Evolutionary conservation across 305 asterid species (phyloP), one percentile per base, ranked within the genome.

Genomic region (Plantago coronopus): DNA sequence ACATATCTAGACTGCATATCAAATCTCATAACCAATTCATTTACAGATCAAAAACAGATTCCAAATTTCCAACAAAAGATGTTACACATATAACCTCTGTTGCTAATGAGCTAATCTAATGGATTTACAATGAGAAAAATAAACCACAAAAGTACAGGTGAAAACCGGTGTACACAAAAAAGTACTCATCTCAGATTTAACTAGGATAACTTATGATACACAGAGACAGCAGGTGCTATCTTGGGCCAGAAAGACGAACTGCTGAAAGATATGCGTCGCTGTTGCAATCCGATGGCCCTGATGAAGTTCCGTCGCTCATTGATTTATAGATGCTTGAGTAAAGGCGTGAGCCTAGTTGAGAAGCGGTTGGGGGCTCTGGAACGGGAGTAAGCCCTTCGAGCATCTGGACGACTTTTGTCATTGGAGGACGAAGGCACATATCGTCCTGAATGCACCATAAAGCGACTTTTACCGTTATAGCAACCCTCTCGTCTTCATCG

Each of bases 391-490:
- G 62, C 54, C 96, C 90, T 80, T 91, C 96, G 0, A 91, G 93
- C 95, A 91, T 91, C 63, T 88, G 98, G 53, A 84, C 96, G 7
- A 91, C 98, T 75, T 78, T 88, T 2, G 81, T 76, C 98, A 91
- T 91, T 0, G 98, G 76, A 23, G 98, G 98, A 23, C 96, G 67
- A 2, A 81, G 78, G 56, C 55, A n/a, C 98, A 88, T 86, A 42
- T 88, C 98, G 37, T 88, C 96, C 59, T 88, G 98, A 68, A 91
- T 88, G 77, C 96, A 91, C 98, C 98, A 91, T 78, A 91, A 67
- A 38, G 96, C 96, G 18, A 88, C 94, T 60, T 78, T 82, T 20
- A 86, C 78, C 46, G 88, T 89, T 38, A 66, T 76, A 7, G 22
- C 68, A 13, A 84, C 78, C 76, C 94, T 84, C 55, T 86, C 96